Conservation (phyloP, 2,329 filamentous ascomycete species). For the Magnaporthales sp. region DNA sequence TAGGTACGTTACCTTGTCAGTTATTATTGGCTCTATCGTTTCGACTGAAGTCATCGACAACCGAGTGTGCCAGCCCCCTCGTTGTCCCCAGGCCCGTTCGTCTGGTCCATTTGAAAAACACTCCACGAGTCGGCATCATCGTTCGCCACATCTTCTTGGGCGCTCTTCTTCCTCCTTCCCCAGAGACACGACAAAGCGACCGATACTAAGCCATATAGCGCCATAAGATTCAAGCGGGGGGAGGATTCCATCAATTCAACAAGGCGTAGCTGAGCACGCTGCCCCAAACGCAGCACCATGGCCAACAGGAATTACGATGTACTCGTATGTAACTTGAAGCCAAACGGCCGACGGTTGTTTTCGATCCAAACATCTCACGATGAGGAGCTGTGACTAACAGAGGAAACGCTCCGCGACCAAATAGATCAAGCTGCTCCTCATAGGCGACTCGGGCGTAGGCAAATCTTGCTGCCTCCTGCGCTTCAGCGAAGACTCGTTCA, state of each 20-base stretch:
- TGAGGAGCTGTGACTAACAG: background rate
- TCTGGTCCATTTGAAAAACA: background rate
- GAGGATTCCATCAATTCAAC: background rate
- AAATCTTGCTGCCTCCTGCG: constrained; percentile 95
- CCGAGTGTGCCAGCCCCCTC: background rate
- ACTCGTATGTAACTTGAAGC: constrained; percentile 50
- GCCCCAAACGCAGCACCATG: constrained; percentile 7
- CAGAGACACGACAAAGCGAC: background rate
- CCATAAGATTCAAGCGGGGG: background rate
- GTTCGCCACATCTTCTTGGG: background rate
- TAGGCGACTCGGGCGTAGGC: constrained; percentile 92
- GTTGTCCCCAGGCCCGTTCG: background rate
- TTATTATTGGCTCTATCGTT: background rate
- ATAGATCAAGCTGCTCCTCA: constrained; percentile 93
- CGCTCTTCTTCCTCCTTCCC: background rate
- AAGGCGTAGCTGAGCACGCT: background rate
- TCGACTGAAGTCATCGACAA: background rate
- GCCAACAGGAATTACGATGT: constrained; percentile 99
- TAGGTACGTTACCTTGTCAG: background rate
- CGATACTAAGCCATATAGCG: background rate
- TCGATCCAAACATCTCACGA: background rate
- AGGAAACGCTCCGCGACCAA: constrained; percentile 1
- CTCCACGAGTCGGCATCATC: background rate
- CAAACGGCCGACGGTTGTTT: background rate
- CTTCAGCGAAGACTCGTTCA: constrained; percentile 97